Conservation (phyloP, 768 basidiomycete species). For the Mycena alexandri region DNA sequence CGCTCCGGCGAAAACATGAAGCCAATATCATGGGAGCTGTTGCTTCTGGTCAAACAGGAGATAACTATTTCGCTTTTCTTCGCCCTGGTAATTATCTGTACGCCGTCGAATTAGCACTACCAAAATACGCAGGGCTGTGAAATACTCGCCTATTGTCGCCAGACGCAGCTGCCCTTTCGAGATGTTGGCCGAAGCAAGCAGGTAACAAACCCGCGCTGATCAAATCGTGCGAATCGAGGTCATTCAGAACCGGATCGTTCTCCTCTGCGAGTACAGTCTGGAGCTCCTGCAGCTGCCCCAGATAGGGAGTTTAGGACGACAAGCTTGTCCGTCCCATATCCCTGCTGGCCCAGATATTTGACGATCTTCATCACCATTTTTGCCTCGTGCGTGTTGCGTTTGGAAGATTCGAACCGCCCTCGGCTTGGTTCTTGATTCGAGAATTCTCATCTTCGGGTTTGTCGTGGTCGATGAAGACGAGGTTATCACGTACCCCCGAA, state of each 20-base stretch:
- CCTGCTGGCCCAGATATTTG: slow-evolving; percentile 75
- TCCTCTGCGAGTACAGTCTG: slow-evolving; percentile 58
- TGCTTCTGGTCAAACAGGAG: slow-evolving; percentile 71
- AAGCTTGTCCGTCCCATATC: slow-evolving; percentile 70
- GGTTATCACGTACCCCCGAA: slow-evolving; percentile 66
- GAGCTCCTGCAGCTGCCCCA: slow-evolving; percentile 72
- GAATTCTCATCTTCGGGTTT: slow-evolving; percentile 64
- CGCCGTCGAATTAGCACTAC: background rate
- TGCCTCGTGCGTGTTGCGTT: slow-evolving; percentile 71
- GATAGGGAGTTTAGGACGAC: slow-evolving; percentile 79
- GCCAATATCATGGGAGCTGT: slow-evolving; percentile 67
- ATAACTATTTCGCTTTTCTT: slow-evolving; percentile 80
- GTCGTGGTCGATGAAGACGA: slow-evolving; percentile 72
- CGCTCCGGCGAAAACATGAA: slow-evolving; percentile 81
- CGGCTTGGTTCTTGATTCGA: slow-evolving; percentile 58
- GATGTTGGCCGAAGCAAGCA: slow-evolving; percentile 51
- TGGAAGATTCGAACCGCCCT: slow-evolving; percentile 66
- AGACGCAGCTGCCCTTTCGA: slow-evolving; percentile 64
- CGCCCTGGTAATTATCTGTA: slow-evolving; percentile 80
- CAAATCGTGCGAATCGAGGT: slow-evolving; percentile 72
- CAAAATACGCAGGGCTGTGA: background rate
- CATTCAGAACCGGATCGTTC: slow-evolving; percentile 72
- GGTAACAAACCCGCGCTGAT: slow-evolving; percentile 67
- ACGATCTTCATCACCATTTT: slow-evolving; percentile 76
- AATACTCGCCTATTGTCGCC: slow-evolving; percentile 70